phyloP scores from a whole-genome alignment of 371 early-diverging fungal species.

The Mortierella sp. region DNA sequence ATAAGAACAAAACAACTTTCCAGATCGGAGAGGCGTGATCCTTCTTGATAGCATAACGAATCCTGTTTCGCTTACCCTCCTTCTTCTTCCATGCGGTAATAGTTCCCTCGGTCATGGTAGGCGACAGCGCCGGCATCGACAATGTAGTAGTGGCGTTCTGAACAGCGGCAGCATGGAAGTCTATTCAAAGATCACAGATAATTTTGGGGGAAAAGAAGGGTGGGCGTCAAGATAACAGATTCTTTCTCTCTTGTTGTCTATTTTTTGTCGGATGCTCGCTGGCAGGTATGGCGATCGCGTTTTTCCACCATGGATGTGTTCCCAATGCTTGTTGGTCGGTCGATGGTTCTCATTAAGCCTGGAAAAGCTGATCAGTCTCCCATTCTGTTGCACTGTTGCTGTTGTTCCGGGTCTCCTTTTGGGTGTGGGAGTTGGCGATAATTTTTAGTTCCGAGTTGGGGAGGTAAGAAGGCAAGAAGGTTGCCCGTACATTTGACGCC shows the following conservation, averaged over 20 bases:
- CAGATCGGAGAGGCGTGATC: background rate
- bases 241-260: background rate
- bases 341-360: background rate
- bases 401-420: background rate
- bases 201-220: constrained; percentile 1
- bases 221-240: background rate
- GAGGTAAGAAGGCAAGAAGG: background rate
- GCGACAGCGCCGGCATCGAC: constrained; percentile 95
- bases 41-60: background rate
- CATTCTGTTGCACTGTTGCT: background rate
- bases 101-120: constrained; percentile 98
- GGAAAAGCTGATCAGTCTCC: background rate
- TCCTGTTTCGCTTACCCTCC: constrained; percentile 65
- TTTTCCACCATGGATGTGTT: background rate
- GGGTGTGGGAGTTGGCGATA: background rate
- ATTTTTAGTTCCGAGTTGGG: constrained; percentile 6
- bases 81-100: constrained; percentile 92
- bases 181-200: constrained; percentile 22
- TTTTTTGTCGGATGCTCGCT: background rate
- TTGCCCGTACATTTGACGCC: constrained; percentile 48
- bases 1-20: background rate
- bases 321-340: background rate
- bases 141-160: constrained; percentile 76
- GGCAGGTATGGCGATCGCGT: background rate
- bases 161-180: constrained; percentile 72